Conservation (phyloP, 164 flowering plant species). For the Aristolochia contorta region DNA sequence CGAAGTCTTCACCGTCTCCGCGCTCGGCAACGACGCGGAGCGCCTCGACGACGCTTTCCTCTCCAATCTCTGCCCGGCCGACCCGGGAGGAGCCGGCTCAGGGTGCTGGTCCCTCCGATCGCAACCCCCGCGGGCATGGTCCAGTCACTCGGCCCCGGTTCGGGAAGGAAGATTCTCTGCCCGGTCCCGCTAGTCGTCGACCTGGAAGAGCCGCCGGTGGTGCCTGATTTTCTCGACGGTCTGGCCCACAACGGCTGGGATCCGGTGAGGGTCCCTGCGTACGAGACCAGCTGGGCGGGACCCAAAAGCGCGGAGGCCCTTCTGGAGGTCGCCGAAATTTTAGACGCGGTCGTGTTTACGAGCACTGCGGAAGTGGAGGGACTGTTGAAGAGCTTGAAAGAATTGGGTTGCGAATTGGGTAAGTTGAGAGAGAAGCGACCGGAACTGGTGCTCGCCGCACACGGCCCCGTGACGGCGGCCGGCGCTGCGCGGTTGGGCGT, state of each 20-base stretch:
- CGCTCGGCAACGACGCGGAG: conserved; percentile 59
- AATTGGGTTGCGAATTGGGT: conserved; percentile 46
- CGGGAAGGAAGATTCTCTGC: conserved; percentile 41
- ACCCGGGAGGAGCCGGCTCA: conserved; percentile 21
- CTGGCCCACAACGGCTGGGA: conserved; percentile 40
- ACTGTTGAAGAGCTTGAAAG: conserved; percentile 48
- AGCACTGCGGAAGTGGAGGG: conserved; percentile 75
- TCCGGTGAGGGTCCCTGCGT: conserved; percentile 41
- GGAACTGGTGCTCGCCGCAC: conserved; percentile 57
- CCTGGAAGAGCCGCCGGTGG: conserved; percentile 59
- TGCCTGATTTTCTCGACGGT: conserved; percentile 42
- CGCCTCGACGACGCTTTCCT: conserved; percentile 29
- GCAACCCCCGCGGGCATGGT: conserved; percentile 53
- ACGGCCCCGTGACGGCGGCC: conserved; percentile 74
- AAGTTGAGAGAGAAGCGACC: conserved; percentile 41
- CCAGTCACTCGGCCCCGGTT: conserved; percentile 38
- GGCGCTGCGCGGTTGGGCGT: conserved; percentile 71
- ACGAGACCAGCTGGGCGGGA: conserved; percentile 74
- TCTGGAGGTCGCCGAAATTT: conserved; percentile 10
- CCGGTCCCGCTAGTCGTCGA: conserved; percentile 58
- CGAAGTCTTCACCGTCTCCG: conserved; percentile 33
- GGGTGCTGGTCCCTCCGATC: conserved; percentile 32
- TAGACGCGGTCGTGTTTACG: conserved; percentile 63
- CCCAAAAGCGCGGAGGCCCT: conserved; percentile 27
- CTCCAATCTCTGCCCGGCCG: conserved; percentile 23